Percentiles rank a stretch among this genome's conserved stretches.
Conservation (phyloP, 2,329 filamentous ascomycete genomes). For the Ascosphaera apis region DNA sequence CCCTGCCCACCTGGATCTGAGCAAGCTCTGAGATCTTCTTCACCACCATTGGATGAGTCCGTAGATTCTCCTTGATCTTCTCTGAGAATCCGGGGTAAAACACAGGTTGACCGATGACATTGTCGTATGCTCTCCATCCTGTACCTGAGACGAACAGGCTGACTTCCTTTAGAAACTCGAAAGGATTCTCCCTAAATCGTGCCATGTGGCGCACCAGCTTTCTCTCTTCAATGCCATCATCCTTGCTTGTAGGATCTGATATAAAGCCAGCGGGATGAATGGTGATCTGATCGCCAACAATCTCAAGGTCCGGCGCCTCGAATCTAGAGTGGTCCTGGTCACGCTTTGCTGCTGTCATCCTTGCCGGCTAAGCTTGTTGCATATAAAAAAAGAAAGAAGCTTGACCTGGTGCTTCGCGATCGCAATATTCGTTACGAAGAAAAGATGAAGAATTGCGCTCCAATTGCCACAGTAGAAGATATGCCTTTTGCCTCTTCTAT, state of each 20-base stretch:
- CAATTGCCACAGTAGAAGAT: too few relatives aligned
- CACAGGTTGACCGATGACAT: constrained; percentile 71
- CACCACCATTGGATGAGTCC: constrained; percentile 53
- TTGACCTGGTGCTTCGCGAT: background rate
- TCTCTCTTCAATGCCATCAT: constrained; percentile 26
- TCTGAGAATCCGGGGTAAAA: constrained; percentile 87
- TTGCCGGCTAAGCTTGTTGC: background rate
- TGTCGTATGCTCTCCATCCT: constrained; percentile 87
- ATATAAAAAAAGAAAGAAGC: background rate
- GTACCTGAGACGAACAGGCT: constrained; percentile 79
- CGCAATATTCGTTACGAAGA: background rate
- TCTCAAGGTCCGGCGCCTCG: constrained; percentile 53
- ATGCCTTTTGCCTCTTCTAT: too few relatives aligned
- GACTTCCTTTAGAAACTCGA: constrained; percentile 77
- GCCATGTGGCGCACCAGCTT: constrained; percentile 49
- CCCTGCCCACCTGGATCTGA: constrained; percentile 46
- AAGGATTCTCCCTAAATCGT: constrained; percentile 51
- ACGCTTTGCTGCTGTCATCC: constrained; percentile 13
- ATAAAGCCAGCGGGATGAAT: constrained; percentile 47
- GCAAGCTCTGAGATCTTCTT: constrained; percentile 55
- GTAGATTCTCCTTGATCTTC: constrained; percentile 58
- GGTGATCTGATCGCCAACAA: constrained; percentile 49
- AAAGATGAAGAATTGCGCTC: background rate
- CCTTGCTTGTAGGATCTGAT: constrained; percentile 13
- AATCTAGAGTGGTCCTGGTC: constrained; percentile 10